Percentiles rank a stretch among this genome's conserved stretches.
Conservation (phyloP, 2,329 filamentous ascomycete species). For the Fulvia fulva region DNA sequence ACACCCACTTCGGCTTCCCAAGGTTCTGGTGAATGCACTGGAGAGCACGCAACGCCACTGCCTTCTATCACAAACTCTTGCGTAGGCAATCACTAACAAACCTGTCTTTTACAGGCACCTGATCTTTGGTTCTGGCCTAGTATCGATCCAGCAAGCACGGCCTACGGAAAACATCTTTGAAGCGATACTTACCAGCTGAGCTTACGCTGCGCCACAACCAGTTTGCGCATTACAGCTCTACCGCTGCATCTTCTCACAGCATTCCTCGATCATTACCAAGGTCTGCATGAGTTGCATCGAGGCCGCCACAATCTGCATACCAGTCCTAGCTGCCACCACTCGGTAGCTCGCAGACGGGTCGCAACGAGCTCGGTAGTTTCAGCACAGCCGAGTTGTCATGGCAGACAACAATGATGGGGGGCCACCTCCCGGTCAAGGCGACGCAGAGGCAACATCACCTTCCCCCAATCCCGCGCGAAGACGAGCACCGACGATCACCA, state of each 20-base stretch:
- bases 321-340: not conserved
- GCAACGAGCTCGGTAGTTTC: not conserved
- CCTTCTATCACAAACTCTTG: not conserved
- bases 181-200: not conserved
- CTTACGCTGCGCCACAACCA: not conserved
- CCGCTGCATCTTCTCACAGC: not conserved
- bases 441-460: slow-evolving; percentile 9
- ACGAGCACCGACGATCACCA: slow-evolving; percentile 50
- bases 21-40: not conserved
- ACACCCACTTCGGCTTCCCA: not conserved
- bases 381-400: slow-evolving; percentile 1
- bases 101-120: not conserved
- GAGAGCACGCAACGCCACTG: not conserved
- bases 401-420: not conserved
- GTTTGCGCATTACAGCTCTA: not conserved
- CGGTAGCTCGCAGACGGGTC: not conserved
- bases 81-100: not conserved
- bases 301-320: slow-evolving; percentile 1
- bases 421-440: not conserved
- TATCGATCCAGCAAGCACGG: not conserved
- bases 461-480: slow-evolving; percentile 19
- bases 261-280: not conserved
- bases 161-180: not conserved
- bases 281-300: slow-evolving; percentile 4
- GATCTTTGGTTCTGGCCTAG: not conserved